Evolutionary conservation across 805 yeast species (phyloP), one percentile per base, ranked within the genome.

Genomic region (Metschnikowia kunwiensis): DNA sequence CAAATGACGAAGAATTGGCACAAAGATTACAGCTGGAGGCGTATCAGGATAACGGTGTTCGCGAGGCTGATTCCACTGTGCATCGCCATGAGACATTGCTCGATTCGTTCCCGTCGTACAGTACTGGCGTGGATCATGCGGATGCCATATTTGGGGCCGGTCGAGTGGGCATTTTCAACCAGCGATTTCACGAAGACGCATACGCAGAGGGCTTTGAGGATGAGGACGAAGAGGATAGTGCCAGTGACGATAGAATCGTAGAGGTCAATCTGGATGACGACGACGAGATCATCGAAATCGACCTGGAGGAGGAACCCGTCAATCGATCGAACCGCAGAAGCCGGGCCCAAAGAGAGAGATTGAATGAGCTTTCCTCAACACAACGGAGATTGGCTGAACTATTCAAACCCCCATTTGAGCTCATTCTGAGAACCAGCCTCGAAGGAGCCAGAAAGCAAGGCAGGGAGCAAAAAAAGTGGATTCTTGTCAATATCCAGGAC

Each of bases 381-480:
- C 87, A 77, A 60, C 70, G 78, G 46, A 69, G 94, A 33, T 65
- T 93, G 31, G 97, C 96, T 4, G 74, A 74, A 43, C 67, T 93
- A 19, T 93, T 91, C 60, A 72, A 91, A 43, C 97, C 98, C 0
- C 99, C 99, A 0, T 91, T 86, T 65, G 97, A 91, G 49, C 64
- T 93, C 22, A 87, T 93, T 53, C 70, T 80, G 14, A 78, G 74
- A 46, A 46, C 78, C 12, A 77, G 75, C 36, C 58, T 93, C n/a
- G 93, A 86, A 26, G 65, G 69, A 5, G 97, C 97, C 2, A 85
- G 80, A 47, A 46, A 51, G 2, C 68, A 71, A 43, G 97, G 95
- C 2, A 72, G 81, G 39, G 61, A 59, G 21, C 71, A 68, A 40
- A 67, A 76, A 35, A 86, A 82, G 60, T 89, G 97, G 96, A 72